Evolutionary conservation across 2,329 filamentous ascomycete species (phyloP).

Genomic region (Pseudocercospora crystallina): DNA sequence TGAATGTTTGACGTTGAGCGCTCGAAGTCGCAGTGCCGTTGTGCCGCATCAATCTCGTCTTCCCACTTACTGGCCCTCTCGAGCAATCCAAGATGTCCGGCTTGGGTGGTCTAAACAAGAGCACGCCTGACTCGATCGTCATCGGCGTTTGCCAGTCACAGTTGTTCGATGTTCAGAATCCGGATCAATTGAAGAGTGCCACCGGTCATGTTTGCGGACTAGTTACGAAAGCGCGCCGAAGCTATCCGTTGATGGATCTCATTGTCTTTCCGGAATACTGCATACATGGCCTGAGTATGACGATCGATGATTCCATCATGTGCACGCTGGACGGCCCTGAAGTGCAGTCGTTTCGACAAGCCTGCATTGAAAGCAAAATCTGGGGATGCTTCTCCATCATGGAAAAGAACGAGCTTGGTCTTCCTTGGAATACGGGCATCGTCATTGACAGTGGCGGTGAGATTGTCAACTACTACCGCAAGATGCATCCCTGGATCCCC

Average conservation of each 20-base stretch:
- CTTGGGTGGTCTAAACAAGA: constrained; percentile 25
- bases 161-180: constrained; percentile 21
- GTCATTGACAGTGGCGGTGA: constrained; percentile 26
- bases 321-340: constrained; percentile 33
- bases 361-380: constrained; percentile 27
- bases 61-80: too few relatives aligned
- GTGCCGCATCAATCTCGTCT: too few relatives aligned
- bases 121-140: constrained; percentile 21
- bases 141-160: constrained; percentile 27
- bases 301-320: constrained; percentile 30
- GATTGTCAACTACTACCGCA: constrained; percentile 30
- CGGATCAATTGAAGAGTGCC: constrained; percentile 16
- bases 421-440: constrained; percentile 30
- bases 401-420: constrained; percentile 28
- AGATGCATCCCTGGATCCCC: constrained; percentile 31
- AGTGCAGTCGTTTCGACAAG: constrained; percentile 29
- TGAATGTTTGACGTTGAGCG: too few relatives aligned
- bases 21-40: too few relatives aligned
- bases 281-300: constrained; percentile 33
- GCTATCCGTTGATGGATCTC: constrained; percentile 29
- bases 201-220: constrained; percentile 23
- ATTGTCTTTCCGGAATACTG: constrained; percentile 34
- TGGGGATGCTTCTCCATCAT: constrained; percentile 36
- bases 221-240: constrained; percentile 20
- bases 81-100: constrained; percentile 16